These are phyloP conservation scores for Vaccinium corymbosum DNA, from an alignment of 148 eudicot genomes.

Conservation along the genomic window DNA sequence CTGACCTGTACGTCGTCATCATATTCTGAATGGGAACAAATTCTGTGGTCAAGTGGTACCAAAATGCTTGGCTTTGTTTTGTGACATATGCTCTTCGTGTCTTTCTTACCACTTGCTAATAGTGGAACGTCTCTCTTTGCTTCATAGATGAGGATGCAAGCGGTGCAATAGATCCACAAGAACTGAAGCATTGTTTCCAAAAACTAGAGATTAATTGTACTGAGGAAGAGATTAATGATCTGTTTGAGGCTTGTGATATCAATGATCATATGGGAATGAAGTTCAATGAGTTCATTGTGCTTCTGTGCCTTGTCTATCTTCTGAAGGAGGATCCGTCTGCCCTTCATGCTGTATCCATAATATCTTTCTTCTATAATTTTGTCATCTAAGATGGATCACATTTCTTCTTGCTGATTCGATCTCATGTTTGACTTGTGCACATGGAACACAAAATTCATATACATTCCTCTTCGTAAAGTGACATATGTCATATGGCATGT, in stretches of 20 bases:
- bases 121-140: constrained; percentile 1
- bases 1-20: not conserved
- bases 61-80: not conserved
- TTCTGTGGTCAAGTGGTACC: not conserved
- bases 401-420: constrained; percentile 2
- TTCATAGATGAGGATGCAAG: constrained; percentile 68
- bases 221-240: constrained; percentile 70
- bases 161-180: constrained; percentile 71
- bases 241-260: constrained; percentile 75
- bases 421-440: not conserved
- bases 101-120: constrained; percentile 11
- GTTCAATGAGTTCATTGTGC: constrained; percentile 87
- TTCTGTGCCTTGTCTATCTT: constrained; percentile 88
- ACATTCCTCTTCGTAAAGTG: not conserved
- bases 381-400: not conserved
- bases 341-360: constrained; percentile 43
- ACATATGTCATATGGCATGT: not conserved
- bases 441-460: not conserved
- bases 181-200: constrained; percentile 62
- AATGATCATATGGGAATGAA: constrained; percentile 57
- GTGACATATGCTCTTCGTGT: not conserved
- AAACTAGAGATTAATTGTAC: constrained; percentile 64
- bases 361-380: not conserved
- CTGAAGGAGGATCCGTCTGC: constrained; percentile 60
- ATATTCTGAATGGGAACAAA: not conserved